Evolutionary conservation across 2,329 filamentous ascomycete species (phyloP).

Genomic region (Aspergillus sp.): DNA sequence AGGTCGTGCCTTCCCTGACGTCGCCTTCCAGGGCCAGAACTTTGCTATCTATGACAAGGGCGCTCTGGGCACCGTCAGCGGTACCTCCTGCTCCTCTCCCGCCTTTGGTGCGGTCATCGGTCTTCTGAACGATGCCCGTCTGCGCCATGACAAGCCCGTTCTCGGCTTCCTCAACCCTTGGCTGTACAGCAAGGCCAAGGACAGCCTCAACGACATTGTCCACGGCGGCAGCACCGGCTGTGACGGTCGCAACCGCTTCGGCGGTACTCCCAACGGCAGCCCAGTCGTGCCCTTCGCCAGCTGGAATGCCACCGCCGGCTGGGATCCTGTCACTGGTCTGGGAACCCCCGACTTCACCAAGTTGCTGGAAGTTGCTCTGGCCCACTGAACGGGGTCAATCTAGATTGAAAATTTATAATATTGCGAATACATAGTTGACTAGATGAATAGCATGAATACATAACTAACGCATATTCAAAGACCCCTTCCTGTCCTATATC

Average conservation of each 20-base stretch:
- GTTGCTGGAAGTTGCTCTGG: slow-evolving; percentile 13
- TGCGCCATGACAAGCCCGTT: slow-evolving; percentile 49
- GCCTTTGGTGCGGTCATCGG: slow-evolving; percentile 59
- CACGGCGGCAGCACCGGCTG: slow-evolving; percentile 50
- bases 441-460: background rate
- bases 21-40: slow-evolving; percentile 37
- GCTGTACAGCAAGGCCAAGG: slow-evolving; percentile 50
- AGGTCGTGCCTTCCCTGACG: slow-evolving; percentile 43
- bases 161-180: slow-evolving; percentile 63
- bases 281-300: slow-evolving; percentile 47
- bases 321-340: slow-evolving; percentile 52
- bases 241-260: slow-evolving; percentile 43
- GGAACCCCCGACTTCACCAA: slow-evolving; percentile 35
- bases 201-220: slow-evolving; percentile 50
- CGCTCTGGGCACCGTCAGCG: slow-evolving; percentile 28
- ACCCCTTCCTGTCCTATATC: too few species aligned
- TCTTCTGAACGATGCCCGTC: slow-evolving; percentile 62
- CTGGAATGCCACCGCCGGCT: slow-evolving; percentile 52
- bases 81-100: slow-evolving; percentile 55
- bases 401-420: background rate
- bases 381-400: background rate
- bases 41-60: slow-evolving; percentile 35
- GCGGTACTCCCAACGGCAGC: slow-evolving; percentile 37
- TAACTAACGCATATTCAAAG: background rate
- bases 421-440: background rate